These are phyloP conservation scores for Oryza coarctata DNA, from an alignment of 176 grass and related monocot genomes.

Conservation along the genomic window DNA sequence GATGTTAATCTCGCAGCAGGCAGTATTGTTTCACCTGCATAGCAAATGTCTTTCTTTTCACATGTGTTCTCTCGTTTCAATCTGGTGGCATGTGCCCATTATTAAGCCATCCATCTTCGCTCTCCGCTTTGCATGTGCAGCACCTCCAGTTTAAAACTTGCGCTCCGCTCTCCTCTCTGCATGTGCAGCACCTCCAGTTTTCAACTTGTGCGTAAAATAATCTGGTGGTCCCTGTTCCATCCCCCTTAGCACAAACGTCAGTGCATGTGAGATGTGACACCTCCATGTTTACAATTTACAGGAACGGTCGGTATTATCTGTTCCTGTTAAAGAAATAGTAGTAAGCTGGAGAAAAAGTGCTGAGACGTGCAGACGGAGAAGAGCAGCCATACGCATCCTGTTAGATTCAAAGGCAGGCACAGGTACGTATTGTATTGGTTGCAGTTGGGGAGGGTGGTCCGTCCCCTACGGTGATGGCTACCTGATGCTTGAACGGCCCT, in stretches of 20 bases:
- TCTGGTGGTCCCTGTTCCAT: slow-evolving; percentile 35
- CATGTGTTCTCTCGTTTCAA: background rate
- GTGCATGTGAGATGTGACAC: slow-evolving; percentile 33
- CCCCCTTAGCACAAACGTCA: slow-evolving; percentile 18
- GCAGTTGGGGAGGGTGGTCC: slow-evolving; percentile 23
- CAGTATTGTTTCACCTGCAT: background rate
- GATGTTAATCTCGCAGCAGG: background rate
- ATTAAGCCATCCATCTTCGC: slow-evolving; percentile 32
- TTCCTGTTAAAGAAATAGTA: background rate
- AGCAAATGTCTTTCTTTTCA: background rate
- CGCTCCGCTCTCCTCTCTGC: slow-evolving; percentile 8
- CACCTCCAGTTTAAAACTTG: slow-evolving; percentile 21
- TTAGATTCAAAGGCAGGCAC: slow-evolving; percentile 16
- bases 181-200: slow-evolving; percentile 39
- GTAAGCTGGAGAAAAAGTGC: background rate
- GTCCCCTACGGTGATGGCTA: slow-evolving; percentile 30
- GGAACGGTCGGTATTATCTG: slow-evolving; percentile 6
- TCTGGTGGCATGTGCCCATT: slow-evolving; percentile 40
- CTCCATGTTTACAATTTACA: slow-evolving; percentile 15
- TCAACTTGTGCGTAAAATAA: slow-evolving; percentile 24
- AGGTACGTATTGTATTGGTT: slow-evolving; percentile 19
- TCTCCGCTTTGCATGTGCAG: slow-evolving; percentile 38
- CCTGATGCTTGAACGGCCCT: background rate
- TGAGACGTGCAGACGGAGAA: background rate
- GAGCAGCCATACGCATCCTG: background rate